phyloP scores from a whole-genome alignment of 1,284 basidiomycete species.

The Naganishia cerealis region DNA sequence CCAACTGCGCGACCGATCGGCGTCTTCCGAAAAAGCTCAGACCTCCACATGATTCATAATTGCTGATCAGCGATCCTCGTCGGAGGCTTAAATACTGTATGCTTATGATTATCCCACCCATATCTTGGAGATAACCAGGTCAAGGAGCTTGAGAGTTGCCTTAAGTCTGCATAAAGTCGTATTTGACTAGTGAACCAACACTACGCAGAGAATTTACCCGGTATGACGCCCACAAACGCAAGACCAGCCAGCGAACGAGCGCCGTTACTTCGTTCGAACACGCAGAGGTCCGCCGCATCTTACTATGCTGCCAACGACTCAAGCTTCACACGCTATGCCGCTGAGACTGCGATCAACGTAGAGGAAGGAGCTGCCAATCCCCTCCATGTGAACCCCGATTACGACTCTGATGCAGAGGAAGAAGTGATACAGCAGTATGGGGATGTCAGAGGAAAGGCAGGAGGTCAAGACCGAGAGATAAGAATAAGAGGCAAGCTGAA shows the following conservation, averaged over 20 bases:
- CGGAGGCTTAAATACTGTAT: neutral
- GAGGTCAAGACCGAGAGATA: neutral
- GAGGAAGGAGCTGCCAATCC: conserved; percentile 32
- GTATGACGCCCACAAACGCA: neutral
- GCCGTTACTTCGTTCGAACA: conserved; percentile 20
- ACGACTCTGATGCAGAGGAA: conserved; percentile 25
- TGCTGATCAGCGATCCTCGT: conserved; percentile 7
- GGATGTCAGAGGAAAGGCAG: conserved; percentile 8
- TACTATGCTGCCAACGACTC: conserved; percentile 34
- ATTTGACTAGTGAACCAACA: neutral
- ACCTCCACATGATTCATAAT: conserved; percentile 25
- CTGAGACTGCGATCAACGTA: conserved; percentile 28
- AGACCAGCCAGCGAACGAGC: conserved; percentile 1
- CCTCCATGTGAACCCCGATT: conserved; percentile 22
- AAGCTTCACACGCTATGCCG: conserved; percentile 32
- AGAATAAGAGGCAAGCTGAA: conserved; percentile 22
- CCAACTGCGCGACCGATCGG: conserved; percentile 2
- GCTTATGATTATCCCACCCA: conserved; percentile 1
- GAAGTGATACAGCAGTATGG: conserved; percentile 1
- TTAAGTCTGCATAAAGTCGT: neutral
- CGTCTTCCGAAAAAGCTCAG: conserved; percentile 21
- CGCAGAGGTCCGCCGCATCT: conserved; percentile 16
- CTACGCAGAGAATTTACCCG: neutral
- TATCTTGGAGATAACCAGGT: neutral
- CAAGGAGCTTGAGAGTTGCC: neutral